phyloP scores from a whole-genome alignment of 352 stramenopile genomes.

The Phytophthora vignae region DNA sequence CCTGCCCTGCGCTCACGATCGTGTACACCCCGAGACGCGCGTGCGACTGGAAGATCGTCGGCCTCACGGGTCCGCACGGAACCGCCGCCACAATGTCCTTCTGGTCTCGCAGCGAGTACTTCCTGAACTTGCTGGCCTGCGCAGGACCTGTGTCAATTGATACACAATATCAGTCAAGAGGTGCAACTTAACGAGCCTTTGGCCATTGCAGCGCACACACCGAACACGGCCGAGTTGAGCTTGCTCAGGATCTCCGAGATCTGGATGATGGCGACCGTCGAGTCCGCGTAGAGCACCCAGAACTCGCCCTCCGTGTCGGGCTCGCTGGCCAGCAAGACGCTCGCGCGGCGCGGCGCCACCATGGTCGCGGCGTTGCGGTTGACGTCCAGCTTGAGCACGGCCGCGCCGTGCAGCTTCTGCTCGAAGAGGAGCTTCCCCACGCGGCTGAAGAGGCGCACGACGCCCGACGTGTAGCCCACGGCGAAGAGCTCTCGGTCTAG shows the following conservation, averaged over 20 bases:
- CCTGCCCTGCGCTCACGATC: slow-evolving; percentile 69
- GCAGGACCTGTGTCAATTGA: slow-evolving; percentile 33
- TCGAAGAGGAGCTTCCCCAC: slow-evolving; percentile 64
- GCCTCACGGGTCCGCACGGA: slow-evolving; percentile 67
- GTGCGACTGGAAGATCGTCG: slow-evolving; percentile 87
- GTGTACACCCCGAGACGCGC: slow-evolving; percentile 76
- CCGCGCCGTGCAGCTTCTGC: slow-evolving; percentile 62
- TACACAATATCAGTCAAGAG: neutral
- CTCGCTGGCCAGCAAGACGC: slow-evolving; percentile 31
- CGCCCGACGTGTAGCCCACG: slow-evolving; percentile 62
- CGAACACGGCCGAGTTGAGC: slow-evolving; percentile 63
- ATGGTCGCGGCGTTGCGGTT: slow-evolving; percentile 48
- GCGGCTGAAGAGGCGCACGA: slow-evolving; percentile 68
- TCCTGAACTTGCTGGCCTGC: slow-evolving; percentile 82
- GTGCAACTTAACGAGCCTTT: neutral
- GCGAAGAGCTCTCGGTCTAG: slow-evolving; percentile 63
- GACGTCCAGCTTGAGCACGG: slow-evolving; percentile 62
- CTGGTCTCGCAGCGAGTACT: slow-evolving; percentile 82
- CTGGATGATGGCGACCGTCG: slow-evolving; percentile 82
- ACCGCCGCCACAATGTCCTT: slow-evolving; percentile 64
- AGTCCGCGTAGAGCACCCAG: slow-evolving; percentile 82
- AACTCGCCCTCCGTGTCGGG: slow-evolving; percentile 59
- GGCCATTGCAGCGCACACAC: neutral
- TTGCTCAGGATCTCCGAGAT: slow-evolving; percentile 65
- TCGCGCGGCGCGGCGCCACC: slow-evolving; percentile 37